phyloP scores from a whole-genome alignment of 768 basidiomycete genomes.

The Mycena epipterygia region DNA sequence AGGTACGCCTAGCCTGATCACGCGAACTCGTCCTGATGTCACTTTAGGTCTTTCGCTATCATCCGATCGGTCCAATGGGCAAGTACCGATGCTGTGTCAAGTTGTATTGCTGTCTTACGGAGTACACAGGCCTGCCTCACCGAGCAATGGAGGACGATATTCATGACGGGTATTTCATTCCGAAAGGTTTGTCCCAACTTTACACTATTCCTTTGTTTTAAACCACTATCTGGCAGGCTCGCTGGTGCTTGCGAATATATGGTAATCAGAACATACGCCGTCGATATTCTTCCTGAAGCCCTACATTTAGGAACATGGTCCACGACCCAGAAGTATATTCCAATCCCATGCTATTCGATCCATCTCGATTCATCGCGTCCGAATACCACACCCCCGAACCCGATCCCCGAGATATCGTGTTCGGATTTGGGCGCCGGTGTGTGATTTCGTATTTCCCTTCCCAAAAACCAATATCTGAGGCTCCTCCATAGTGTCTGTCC shows the following conservation, averaged over 20 bases:
- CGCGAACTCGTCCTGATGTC: constrained; percentile 15
- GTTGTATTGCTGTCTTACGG: constrained; percentile 32
- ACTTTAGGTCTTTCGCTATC: constrained; percentile 38
- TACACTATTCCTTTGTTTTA: neutral
- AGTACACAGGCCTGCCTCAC: constrained; percentile 37
- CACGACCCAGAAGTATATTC: constrained; percentile 29
- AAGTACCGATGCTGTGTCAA: neutral
- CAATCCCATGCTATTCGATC: constrained; percentile 27
- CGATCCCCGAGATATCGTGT: constrained; percentile 39
- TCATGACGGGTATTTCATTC: constrained; percentile 42
- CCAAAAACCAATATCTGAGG: neutral
- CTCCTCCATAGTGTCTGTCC: constrained; percentile 20
- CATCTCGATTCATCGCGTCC: constrained; percentile 21
- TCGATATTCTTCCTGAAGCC: neutral
- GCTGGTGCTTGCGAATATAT: constrained; percentile 31
- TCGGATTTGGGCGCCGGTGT: constrained; percentile 44
- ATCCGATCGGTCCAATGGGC: constrained; percentile 15
- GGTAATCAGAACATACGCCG: constrained; percentile 9
- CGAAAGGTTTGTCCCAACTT: constrained; percentile 38
- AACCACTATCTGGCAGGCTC: constrained; percentile 11
- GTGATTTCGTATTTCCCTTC: neutral
- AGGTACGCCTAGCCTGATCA: constrained; percentile 34
- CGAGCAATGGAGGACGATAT: constrained; percentile 43
- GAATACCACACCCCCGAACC: constrained; percentile 16
- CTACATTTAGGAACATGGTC: constrained; percentile 23